These are phyloP conservation scores for Nitzschia sp. DNA, from an alignment of 108 stramenopile species.

Conservation along the genomic window DNA sequence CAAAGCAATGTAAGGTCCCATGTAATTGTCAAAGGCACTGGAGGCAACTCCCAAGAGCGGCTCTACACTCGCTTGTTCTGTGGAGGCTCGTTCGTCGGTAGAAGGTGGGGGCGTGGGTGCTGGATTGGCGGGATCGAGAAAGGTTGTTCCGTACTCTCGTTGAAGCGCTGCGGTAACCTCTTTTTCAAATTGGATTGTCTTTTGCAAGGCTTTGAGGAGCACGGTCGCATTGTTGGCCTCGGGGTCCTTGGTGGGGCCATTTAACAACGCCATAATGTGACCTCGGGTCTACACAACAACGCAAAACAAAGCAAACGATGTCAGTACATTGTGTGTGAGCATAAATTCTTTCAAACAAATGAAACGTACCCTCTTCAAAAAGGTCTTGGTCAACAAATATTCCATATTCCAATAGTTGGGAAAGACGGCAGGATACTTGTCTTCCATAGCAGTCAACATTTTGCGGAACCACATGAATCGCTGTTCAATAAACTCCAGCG, in stretches of 20 bases:
- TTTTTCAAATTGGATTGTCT: conserved; percentile 93
- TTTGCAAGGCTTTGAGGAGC: conserved; percentile 92
- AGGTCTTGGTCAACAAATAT: conserved; percentile 72
- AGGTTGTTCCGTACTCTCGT: conserved; percentile 61
- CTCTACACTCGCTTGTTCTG: conserved; percentile 49
- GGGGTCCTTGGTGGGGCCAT: conserved; percentile 46
- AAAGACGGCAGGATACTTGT: conserved; percentile 85
- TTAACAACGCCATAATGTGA: conserved; percentile 47
- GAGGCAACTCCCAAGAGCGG: conserved; percentile 81
- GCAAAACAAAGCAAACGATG: not conserved
- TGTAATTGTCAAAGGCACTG: conserved; percentile 92
- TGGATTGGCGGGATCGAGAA: conserved; percentile 30
- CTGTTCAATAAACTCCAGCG: conserved; percentile 86
- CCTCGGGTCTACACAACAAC: conserved; percentile 33
- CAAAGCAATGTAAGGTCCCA: conserved; percentile 93
- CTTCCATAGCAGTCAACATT: conserved; percentile 58
- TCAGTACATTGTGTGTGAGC: not conserved
- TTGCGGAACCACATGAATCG: conserved; percentile 95
- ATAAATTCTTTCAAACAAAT: not conserved
- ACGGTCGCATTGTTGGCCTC: conserved; percentile 85
- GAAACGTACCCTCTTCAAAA: conserved; percentile 57
- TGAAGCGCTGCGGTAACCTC: conserved; percentile 87
- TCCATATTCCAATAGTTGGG: conserved; percentile 91
- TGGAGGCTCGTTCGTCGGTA: conserved; percentile 32
- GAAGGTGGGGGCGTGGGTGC: conserved; percentile 26